phyloP scores from a whole-genome alignment of 1,284 basidiomycete species.

The Cutaneotrichosporon dermatis region DNA sequence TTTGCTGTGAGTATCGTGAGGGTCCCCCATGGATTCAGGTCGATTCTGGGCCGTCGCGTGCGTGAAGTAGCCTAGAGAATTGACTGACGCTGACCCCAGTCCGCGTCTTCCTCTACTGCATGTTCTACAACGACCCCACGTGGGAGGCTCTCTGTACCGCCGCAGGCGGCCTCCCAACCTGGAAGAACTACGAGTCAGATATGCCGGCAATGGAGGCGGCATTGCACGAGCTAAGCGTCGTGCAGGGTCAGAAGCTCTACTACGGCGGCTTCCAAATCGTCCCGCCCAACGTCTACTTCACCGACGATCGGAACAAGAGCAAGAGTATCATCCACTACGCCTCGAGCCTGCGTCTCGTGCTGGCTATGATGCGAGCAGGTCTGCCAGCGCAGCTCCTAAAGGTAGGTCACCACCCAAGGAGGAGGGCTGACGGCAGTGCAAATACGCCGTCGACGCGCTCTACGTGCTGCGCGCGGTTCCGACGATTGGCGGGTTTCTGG shows the following conservation, averaged over 20 bases:
- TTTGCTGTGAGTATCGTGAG: constrained; percentile 27
- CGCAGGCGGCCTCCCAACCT: constrained; percentile 20
- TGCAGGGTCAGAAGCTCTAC: constrained; percentile 26
- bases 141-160: constrained; percentile 21
- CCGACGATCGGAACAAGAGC: constrained; percentile 8
- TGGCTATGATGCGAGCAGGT: constrained; percentile 26
- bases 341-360: constrained; percentile 26
- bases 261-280: constrained; percentile 32
- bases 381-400: constrained; percentile 18
- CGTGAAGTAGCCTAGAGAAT: background rate
- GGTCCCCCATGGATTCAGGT: too few relatives aligned
- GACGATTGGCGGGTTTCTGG: constrained; percentile 31
- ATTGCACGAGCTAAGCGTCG: constrained; percentile 18
- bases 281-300: constrained; percentile 32
- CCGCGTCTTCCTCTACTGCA: constrained; percentile 31
- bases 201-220: constrained; percentile 23
- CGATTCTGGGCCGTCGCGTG: too few relatives aligned
- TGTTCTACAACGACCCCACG: constrained; percentile 27
- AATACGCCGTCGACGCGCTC: constrained; percentile 32
- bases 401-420: too few relatives aligned
- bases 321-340: constrained; percentile 24
- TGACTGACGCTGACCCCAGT: constrained; percentile 16
- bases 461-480: constrained; percentile 26
- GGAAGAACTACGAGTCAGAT: constrained; percentile 18
- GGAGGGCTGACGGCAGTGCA: constrained; percentile 1